A percentile compares a stretch with the other conserved stretches of the same genome.
Evolutionary conservation across 1,284 basidiomycete species (phyloP).

Genomic region (Tilletia caries): DNA sequence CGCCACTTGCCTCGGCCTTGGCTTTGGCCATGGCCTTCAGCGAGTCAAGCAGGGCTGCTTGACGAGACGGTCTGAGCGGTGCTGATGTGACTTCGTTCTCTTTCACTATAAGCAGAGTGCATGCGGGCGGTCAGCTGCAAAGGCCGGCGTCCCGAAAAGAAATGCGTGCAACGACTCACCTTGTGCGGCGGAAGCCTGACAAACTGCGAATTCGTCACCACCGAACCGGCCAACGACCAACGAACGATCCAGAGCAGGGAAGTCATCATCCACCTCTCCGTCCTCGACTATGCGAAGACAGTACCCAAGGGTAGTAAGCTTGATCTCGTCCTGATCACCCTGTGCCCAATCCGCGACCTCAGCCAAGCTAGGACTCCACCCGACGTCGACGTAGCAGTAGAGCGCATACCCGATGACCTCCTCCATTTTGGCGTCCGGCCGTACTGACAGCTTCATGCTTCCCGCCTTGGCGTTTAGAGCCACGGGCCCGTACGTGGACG

Average conservation of each 20-base stretch:
- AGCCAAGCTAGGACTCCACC: conserved; percentile 72
- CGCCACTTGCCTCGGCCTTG: background rate
- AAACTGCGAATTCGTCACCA: conserved; percentile 86
- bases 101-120: background rate
- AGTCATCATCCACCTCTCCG: conserved; percentile 97
- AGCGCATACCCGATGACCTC: conserved; percentile 91
- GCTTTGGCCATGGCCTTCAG: background rate
- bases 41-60: background rate
- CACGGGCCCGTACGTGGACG: conserved; percentile 27
- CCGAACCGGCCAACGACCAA: conserved; percentile 83
- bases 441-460: conserved; percentile 63
- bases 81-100: conserved; percentile 7
- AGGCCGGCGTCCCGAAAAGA: background rate
- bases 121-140: background rate
- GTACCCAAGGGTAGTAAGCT: conserved; percentile 79
- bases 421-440: conserved; percentile 85
- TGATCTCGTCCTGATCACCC: conserved; percentile 63
- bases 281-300: conserved; percentile 93
- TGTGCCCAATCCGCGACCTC: conserved; percentile 27
- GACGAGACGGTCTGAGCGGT: background rate
- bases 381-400: conserved; percentile 86
- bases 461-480: conserved; percentile 36
- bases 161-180: conserved; percentile 16
- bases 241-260: conserved; percentile 86
- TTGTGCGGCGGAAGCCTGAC: conserved; percentile 67